Percentiles rank a stretch among this genome's conserved stretches.
Evolutionary conservation across 2,329 filamentous ascomycete species (phyloP).

Genomic region (Trichoderma polysporum): DNA sequence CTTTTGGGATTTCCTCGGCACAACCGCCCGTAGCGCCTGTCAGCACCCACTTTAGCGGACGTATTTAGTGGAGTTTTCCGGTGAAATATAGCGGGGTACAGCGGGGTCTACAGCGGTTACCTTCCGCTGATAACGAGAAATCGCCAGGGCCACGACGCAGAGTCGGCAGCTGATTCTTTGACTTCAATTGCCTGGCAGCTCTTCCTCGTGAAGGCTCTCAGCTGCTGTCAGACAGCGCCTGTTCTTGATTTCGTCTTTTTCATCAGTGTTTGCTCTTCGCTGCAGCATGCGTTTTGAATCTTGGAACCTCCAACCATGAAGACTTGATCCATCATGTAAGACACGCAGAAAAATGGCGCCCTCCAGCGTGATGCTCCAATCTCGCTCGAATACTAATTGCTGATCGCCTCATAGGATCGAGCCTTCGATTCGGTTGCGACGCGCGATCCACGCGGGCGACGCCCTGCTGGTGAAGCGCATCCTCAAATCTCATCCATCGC

Average conservation of each 20-base stretch:
- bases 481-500: conserved; percentile 66
- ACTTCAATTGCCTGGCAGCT: conserved; percentile 6
- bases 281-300: not conserved
- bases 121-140: not conserved
- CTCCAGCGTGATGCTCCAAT: too few species aligned
- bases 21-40: not conserved
- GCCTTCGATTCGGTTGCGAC: conserved; percentile 71
- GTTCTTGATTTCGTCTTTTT: not conserved
- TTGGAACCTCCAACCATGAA: conserved; percentile 19
- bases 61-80: not conserved
- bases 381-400: not conserved
- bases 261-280: not conserved
- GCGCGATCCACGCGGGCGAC: conserved; percentile 77
- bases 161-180: not conserved
- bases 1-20: not conserved
- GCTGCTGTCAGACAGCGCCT: conserved; percentile 11
- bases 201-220: not conserved
- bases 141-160: too few species aligned
- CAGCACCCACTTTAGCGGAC: not conserved
- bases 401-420: conserved; percentile 61
- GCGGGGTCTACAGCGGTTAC: not conserved
- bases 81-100: conserved; percentile 8
- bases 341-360: not conserved
- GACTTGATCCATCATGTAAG: conserved; percentile 25
- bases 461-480: conserved; percentile 72